Evolutionary conservation across 1,139 yeast genomes (phyloP).

Genomic region (Arxiozyma bovina): DNA sequence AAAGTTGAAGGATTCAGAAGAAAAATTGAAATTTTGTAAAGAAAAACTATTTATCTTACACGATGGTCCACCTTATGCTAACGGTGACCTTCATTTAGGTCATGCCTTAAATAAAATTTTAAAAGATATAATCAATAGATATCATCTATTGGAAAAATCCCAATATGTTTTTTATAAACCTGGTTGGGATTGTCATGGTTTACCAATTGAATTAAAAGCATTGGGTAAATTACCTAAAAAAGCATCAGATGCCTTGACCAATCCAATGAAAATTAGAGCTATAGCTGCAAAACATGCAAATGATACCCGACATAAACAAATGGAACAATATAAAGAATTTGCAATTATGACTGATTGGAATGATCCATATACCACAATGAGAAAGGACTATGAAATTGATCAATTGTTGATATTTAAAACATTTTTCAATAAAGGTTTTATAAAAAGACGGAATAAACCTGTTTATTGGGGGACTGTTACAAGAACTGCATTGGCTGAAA

Average conservation of each 20-base stretch:
- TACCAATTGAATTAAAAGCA: slow-evolving; percentile 89
- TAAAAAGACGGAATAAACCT: slow-evolving; percentile 81
- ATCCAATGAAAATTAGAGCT: slow-evolving; percentile 37
- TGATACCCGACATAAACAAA: slow-evolving; percentile 55
- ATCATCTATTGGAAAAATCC: slow-evolving; percentile 55
- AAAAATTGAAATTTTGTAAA: slow-evolving; percentile 16
- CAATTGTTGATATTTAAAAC: slow-evolving; percentile 65
- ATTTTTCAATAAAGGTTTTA: slow-evolving; percentile 57
- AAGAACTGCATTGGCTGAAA: slow-evolving; percentile 89
- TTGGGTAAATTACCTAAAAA: slow-evolving; percentile 32
- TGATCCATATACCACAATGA: slow-evolving; percentile 63
- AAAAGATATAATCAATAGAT: slow-evolving; percentile 77
- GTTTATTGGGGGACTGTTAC: slow-evolving; percentile 98
- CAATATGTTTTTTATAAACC: slow-evolving; percentile 64
- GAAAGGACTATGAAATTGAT: slow-evolving; percentile 58
- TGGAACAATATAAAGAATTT: slow-evolving; percentile 52
- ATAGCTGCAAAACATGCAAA: slow-evolving; percentile 63
- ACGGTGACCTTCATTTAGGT: slow-evolving; percentile 87
- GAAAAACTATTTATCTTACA: slow-evolving; percentile 57
- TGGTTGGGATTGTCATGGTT: slow-evolving; percentile 99
- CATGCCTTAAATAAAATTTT: slow-evolving; percentile 85
- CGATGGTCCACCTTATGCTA: slow-evolving; percentile 98
- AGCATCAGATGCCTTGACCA: slow-evolving; percentile 37
- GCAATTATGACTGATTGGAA: slow-evolving; percentile 82
- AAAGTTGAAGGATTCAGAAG: slow-evolving; percentile 8